Conservation (phyloP, 2,329 filamentous ascomycete species). For the Trichoderma sp. region DNA sequence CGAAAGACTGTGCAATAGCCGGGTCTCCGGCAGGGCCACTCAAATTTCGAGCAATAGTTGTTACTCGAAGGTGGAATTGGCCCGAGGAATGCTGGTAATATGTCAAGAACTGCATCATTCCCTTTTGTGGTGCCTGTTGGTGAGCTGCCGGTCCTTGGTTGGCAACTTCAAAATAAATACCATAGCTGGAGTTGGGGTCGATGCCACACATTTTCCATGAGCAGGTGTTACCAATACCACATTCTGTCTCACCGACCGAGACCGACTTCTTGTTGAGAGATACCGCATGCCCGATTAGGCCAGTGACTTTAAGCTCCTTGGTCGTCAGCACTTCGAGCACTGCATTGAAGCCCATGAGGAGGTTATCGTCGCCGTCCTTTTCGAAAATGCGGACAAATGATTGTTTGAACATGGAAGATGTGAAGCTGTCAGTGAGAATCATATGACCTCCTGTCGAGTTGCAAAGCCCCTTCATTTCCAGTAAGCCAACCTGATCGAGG, state of each 20-base stretch:
- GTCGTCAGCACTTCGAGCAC: constrained; percentile 94
- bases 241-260: constrained; percentile 95
- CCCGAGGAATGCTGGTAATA: constrained; percentile 98
- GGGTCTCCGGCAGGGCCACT: constrained; percentile 93
- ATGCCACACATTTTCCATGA: constrained; percentile 99
- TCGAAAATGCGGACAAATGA: constrained; percentile 97
- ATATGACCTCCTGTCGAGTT: constrained; percentile 98
- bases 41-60: constrained; percentile 85
- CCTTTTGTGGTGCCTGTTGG: constrained; percentile 83
- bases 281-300: constrained; percentile 92
- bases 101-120: constrained; percentile 96
- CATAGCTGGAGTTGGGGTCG: constrained; percentile 89
- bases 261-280: constrained; percentile 98
- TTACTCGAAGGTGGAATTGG: constrained; percentile 93
- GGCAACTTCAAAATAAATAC: constrained; percentile 96
- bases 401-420: constrained; percentile 98
- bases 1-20: constrained; percentile 92
- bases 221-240: constrained; percentile 96
- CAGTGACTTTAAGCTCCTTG: constrained; percentile 97
- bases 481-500: constrained; percentile 90
- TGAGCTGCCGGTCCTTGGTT: constrained; percentile 85
- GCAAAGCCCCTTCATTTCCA: constrained; percentile 97
- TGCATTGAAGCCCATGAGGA: constrained; percentile 97
- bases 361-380: constrained; percentile 90
- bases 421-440: constrained; percentile 97